Evolutionary conservation across 805 yeast species (phyloP).

Genomic region (Myxozyma neotropica): DNA sequence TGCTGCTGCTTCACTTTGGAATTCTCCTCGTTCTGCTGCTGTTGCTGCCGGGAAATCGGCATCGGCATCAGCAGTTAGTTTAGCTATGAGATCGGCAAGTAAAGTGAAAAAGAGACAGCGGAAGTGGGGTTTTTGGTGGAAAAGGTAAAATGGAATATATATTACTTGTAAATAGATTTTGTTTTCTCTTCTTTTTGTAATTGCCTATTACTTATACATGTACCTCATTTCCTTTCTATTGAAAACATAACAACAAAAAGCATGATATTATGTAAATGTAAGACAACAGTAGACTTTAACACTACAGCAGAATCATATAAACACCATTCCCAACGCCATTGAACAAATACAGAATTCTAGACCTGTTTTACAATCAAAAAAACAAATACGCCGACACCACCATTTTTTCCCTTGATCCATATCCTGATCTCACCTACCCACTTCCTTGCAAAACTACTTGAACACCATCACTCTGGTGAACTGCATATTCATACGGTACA

Average conservation of each 20-base stretch:
- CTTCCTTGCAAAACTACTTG: not conserved
- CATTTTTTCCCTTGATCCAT: too few species aligned
- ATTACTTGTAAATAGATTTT: not conserved
- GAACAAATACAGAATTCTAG: too few species aligned
- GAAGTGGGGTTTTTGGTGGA: not conserved
- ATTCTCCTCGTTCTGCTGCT: not conserved
- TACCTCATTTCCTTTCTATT: too few species aligned
- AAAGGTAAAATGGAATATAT: not conserved
- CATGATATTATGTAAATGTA: too few species aligned
- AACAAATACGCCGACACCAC: too few species aligned
- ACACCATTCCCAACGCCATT: too few species aligned
- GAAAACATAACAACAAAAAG: too few species aligned
- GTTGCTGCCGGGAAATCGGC: not conserved
- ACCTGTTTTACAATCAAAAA: too few species aligned
- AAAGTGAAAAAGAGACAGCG: not conserved
- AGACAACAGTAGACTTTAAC: too few species aligned
- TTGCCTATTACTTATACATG: too few species aligned
- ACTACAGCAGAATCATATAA: too few species aligned
- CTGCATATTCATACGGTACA: slow-evolving; percentile 23
- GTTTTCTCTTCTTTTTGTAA: not conserved
- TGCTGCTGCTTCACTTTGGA: not conserved
- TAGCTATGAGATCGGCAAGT: not conserved
- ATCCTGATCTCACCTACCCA: too few species aligned
- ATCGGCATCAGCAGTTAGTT: not conserved
- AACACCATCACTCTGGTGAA: not conserved